Evolutionary conservation across 371 early-diverging fungal genomes (phyloP), one percentile per base, ranked within the genome.

Genomic region (Dinochytrium kinnereticum): DNA sequence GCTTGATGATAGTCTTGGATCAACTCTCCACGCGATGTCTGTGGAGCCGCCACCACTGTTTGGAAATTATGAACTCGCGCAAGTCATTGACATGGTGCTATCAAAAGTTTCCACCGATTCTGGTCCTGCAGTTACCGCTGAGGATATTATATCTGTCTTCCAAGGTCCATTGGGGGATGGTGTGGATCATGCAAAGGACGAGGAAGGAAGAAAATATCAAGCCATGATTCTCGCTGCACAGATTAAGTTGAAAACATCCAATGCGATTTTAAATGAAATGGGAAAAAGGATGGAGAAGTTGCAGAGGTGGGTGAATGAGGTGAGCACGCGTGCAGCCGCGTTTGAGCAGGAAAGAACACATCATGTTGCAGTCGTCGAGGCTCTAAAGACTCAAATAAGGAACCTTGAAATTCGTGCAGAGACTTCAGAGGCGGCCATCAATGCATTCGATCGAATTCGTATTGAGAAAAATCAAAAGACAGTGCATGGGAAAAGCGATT

Each of bases 201-300:
- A 38, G 44, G 38, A 40, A 15, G 66, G 30, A 26, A 2, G 44
- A 37, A 44, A 38, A 19, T 17, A 24, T 19, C 5, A 24, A 5
- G 7, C 66, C 15, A 5, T 2, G 28, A 38, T 66, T 2, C 21
- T 40, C 30, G 19, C 66, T 2, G 19, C 70, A 70, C 57, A 67
- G 31, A 64, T 77, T 38, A 74, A 76, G 55, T 26, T 76, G 65
- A 65, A 76, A 31, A 77, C 77, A 5, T 67, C 70, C 28, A 64
- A 66, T 30, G 68, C 64, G 34, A 64, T 76, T 40, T 70, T 78
- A 37, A 70, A 70, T 30, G 78, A 80, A 59, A 38, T 80, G 55
- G 80, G 80, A 7, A 75, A 76, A 51, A 72, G 76, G 24, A 39
- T 80, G 34, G 75, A 80, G 26, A 30, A 44, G n/a, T n/a, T 70